Evolutionary conservation across 345 rosid species (phyloP).

Genomic region (Crucihimalaya himalaica): DNA sequence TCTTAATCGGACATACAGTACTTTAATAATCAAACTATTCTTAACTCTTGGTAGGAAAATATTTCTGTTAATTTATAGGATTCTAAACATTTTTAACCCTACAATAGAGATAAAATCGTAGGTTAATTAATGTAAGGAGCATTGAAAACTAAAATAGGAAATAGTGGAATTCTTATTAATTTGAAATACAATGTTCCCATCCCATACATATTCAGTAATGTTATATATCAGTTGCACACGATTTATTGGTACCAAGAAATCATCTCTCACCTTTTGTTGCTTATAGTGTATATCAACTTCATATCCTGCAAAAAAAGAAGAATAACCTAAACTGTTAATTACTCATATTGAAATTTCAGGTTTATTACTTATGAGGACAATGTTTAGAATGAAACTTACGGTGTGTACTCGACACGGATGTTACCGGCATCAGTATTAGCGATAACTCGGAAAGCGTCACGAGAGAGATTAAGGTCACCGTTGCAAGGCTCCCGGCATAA

Average conservation of each 20-base stretch:
- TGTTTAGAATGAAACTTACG: constrained; percentile 21
- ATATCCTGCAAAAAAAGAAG: constrained; percentile 22
- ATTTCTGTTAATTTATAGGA: not conserved
- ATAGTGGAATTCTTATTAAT: constrained; percentile 9
- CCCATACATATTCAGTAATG: not conserved
- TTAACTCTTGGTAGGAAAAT: not conserved
- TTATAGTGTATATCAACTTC: constrained; percentile 5
- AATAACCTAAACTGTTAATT: not conserved
- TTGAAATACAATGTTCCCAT: not conserved
- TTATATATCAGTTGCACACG: not conserved
- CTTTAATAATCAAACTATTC: not conserved
- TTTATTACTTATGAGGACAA: not conserved
- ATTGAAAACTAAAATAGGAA: not conserved
- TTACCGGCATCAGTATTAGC: constrained; percentile 52
- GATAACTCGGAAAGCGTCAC: constrained; percentile 50
- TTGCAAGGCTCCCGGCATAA: constrained; percentile 43
- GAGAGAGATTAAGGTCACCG: constrained; percentile 53
- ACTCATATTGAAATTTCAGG: not conserved
- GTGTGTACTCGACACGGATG: constrained; percentile 33
- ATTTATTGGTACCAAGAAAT: constrained; percentile 20
- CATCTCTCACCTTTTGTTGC: not conserved
- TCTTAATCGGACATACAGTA: not conserved
- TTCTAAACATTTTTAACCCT: not conserved
- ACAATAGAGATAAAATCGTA: not conserved
- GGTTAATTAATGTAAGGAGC: not conserved